Conservation (phyloP, 169 alveolate genomes). For the Theileria orientalis region DNA sequence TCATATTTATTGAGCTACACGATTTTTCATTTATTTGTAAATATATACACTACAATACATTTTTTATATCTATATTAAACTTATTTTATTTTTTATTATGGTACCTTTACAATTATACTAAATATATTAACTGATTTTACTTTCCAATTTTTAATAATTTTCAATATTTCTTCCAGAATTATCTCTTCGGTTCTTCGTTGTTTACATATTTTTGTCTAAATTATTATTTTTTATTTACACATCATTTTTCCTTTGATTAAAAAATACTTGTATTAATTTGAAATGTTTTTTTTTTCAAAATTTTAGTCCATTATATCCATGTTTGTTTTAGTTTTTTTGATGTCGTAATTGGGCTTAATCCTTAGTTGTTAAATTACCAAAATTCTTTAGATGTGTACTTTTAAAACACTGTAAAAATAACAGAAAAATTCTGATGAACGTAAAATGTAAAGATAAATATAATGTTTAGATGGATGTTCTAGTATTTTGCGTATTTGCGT, state of each 20-base stretch:
- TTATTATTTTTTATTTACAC: neutral
- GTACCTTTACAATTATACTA: too few species aligned
- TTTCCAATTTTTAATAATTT: too few species aligned
- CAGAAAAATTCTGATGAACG: neutral
- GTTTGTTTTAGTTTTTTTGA: neutral
- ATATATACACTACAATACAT: too few species aligned
- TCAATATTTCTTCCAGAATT: too few species aligned
- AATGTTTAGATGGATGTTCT: neutral
- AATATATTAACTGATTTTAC: too few species aligned
- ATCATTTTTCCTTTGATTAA: neutral
- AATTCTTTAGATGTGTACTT: constrained; percentile 9
- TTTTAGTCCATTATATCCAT: neutral
- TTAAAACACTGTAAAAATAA: neutral
- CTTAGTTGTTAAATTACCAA: neutral
- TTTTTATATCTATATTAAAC: too few species aligned
- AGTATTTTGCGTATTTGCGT: constrained; percentile 10
- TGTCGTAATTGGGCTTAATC: neutral
- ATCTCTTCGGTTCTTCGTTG: too few species aligned
- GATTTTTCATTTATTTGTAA: too few species aligned
- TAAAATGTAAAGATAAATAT: neutral
- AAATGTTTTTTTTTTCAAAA: neutral
- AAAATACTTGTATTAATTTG: neutral
- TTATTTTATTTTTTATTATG: too few species aligned
- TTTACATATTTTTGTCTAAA: too few species aligned
- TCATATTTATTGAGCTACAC: too few species aligned